Conservation (phyloP, 1,284 basidiomycete species). For the Hymenochaete sp. region DNA sequence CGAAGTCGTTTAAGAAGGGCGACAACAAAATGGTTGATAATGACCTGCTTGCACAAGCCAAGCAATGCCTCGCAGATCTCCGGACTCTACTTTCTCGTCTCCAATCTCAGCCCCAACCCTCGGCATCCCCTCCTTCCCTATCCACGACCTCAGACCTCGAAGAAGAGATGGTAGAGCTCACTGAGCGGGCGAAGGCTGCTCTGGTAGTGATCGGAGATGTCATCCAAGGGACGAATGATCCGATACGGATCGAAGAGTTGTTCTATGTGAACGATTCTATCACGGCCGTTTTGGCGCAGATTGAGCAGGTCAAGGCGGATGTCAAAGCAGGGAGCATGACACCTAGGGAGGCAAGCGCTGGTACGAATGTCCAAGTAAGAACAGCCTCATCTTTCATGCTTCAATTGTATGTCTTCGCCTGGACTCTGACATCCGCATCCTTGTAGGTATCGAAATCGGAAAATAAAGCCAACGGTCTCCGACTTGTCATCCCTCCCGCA, state of each 20-base stretch:
- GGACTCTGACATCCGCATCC: not conserved
- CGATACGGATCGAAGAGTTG: slow-evolving; percentile 52
- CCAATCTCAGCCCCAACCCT: slow-evolving; percentile 30
- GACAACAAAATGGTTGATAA: slow-evolving; percentile 56
- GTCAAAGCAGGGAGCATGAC: not conserved
- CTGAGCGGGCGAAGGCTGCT: slow-evolving; percentile 43
- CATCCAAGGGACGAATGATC: slow-evolving; percentile 53
- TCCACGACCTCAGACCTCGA: no score
- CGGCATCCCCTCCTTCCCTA: slow-evolving; percentile 16
- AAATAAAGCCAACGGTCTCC: slow-evolving; percentile 10
- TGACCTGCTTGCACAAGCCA: slow-evolving; percentile 47
- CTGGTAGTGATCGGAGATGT: slow-evolving; percentile 50
- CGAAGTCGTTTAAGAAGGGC: slow-evolving; percentile 53
- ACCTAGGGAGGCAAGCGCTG: not conserved
- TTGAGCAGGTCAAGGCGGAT: slow-evolving; percentile 25
- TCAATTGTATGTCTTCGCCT: not conserved
- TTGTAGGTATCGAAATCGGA: slow-evolving; percentile 11
- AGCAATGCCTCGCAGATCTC: slow-evolving; percentile 39
- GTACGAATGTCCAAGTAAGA: slow-evolving; percentile 6
- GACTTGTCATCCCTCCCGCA: slow-evolving; percentile 9
- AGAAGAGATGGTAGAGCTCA: no score
- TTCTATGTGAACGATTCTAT: slow-evolving; percentile 68
- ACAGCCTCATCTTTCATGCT: not conserved
- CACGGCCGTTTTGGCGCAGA: slow-evolving; percentile 40
- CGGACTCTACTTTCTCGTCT: slow-evolving; percentile 36